phyloP scores from a whole-genome alignment of 169 alveolate species.

The Cryptosporidium canis region DNA sequence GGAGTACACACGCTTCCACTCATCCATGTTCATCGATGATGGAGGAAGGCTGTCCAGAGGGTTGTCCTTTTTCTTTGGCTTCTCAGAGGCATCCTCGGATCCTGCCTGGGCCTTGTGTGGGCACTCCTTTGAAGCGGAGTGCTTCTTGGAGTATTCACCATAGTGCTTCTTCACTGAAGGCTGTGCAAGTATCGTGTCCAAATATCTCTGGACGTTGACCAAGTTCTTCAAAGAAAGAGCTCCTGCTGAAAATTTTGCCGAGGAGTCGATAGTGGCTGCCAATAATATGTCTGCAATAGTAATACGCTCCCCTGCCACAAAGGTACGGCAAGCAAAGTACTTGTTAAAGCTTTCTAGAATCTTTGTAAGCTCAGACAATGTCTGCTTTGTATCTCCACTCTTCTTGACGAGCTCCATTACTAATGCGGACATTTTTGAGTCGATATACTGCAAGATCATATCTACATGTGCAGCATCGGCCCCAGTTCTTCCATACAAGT shows the following conservation, averaged over 20 bases:
- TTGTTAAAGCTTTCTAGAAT: slow-evolving; percentile 76
- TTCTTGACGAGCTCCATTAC: not conserved
- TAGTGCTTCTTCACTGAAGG: slow-evolving; percentile 78
- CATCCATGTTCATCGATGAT: slow-evolving; percentile 88
- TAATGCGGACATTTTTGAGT: not conserved
- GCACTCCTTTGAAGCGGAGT: slow-evolving; percentile 77
- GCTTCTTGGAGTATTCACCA: slow-evolving; percentile 78
- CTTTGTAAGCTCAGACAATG: slow-evolving; percentile 77
- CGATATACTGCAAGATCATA: slow-evolving; percentile 12
- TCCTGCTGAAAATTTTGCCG: slow-evolving; percentile 78
- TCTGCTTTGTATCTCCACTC: not conserved
- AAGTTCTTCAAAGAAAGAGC: slow-evolving; percentile 79
- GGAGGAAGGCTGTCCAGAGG: slow-evolving; percentile 90
- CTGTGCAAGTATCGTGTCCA: slow-evolving; percentile 76
- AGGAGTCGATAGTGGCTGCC: slow-evolving; percentile 81
- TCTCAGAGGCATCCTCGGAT: slow-evolving; percentile 77
- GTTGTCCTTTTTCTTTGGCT: slow-evolving; percentile 80
- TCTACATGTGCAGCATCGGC: slow-evolving; percentile 49
- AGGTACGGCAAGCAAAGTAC: slow-evolving; percentile 78
- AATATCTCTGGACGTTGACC: slow-evolving; percentile 79
- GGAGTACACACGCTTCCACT: slow-evolving; percentile 93
- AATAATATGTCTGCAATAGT: slow-evolving; percentile 91
- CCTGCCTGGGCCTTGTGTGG: slow-evolving; percentile 62
- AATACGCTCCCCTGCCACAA: slow-evolving; percentile 88
- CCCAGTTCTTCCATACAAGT: slow-evolving; percentile 34